A percentile compares a stretch with the other conserved stretches of the same genome.
Evolutionary conservation across 225 moss, liverwort and hornwort species (phyloP).

Genomic region (Rhytidiadelphus loreus): DNA sequence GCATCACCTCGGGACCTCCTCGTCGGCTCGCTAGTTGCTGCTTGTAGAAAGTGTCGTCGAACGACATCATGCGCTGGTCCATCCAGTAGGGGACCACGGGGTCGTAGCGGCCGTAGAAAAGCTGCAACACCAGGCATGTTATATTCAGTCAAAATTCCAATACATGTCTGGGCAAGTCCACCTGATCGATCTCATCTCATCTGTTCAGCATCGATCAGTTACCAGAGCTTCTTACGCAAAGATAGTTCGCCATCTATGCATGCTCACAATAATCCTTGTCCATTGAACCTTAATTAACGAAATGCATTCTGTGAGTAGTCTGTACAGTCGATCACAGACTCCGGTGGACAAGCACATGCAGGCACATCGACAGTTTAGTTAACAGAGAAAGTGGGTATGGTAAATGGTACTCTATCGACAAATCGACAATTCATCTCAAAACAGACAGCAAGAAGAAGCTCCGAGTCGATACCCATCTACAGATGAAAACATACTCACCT

Average conservation of each 20-base stretch:
- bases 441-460: background rate
- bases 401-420: too few relatives aligned
- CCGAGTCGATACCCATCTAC: background rate
- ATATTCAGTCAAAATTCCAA: background rate
- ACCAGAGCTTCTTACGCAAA: background rate
- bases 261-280: background rate
- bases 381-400: background rate
- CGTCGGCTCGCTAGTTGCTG: constrained; percentile 8
- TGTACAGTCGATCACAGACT: background rate
- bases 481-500: background rate
- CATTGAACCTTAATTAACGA: background rate
- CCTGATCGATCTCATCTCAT: background rate
- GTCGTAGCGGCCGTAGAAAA: constrained; percentile 34
- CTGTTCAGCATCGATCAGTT: background rate
- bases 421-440: background rate
- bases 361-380: background rate
- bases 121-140: background rate
- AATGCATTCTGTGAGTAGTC: background rate
- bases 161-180: background rate
- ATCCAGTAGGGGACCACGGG: constrained; percentile 25
- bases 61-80: constrained; percentile 29
- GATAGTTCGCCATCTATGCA: background rate
- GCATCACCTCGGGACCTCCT: constrained; percentile 10
- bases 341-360: background rate
- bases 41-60: constrained; percentile 12